These are phyloP conservation scores for Penicillium manginii DNA, from an alignment of 495 filamentous ascomycete genomes.

Conservation along the genomic window DNA sequence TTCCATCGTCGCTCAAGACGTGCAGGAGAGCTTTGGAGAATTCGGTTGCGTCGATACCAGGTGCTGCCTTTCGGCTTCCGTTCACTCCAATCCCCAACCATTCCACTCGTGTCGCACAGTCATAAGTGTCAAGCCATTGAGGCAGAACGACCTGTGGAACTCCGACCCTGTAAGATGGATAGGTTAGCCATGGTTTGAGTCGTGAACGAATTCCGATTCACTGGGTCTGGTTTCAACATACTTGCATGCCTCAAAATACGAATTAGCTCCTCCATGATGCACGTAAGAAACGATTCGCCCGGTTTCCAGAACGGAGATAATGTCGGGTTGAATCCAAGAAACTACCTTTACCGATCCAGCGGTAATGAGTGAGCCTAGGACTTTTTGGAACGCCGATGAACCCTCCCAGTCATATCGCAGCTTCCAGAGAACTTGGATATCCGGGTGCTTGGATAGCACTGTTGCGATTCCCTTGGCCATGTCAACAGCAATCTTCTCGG, in stretches of 20 bases:
- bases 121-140: slow-evolving; percentile 55
- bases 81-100: slow-evolving; percentile 54
- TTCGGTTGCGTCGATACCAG: slow-evolving; percentile 33
- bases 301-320: slow-evolving; percentile 47
- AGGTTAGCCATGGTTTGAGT: not conserved
- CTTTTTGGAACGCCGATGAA: slow-evolving; percentile 15
- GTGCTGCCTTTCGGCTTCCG: slow-evolving; percentile 41
- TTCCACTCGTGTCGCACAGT: slow-evolving; percentile 51
- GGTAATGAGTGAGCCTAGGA: slow-evolving; percentile 21
- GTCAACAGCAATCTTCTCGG: slow-evolving; percentile 39
- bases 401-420: slow-evolving; percentile 35
- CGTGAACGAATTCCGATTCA: not conserved
- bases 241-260: slow-evolving; percentile 57
- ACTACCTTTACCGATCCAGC: slow-evolving; percentile 30
- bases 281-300: slow-evolving; percentile 52
- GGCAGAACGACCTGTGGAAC: slow-evolving; percentile 56
- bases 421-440: slow-evolving; percentile 55
- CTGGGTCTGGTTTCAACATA: slow-evolving; percentile 27
- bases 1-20: slow-evolving; percentile 30
- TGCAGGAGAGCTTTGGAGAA: slow-evolving; percentile 35
- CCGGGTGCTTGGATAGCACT: slow-evolving; percentile 31
- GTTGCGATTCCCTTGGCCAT: slow-evolving; percentile 40
- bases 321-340: slow-evolving; percentile 53
- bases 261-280: slow-evolving; percentile 58
- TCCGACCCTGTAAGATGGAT: slow-evolving; percentile 37